Evolutionary conservation across 352 stramenopile genomes (phyloP).

Genomic region (Phytopythium delawarense): DNA sequence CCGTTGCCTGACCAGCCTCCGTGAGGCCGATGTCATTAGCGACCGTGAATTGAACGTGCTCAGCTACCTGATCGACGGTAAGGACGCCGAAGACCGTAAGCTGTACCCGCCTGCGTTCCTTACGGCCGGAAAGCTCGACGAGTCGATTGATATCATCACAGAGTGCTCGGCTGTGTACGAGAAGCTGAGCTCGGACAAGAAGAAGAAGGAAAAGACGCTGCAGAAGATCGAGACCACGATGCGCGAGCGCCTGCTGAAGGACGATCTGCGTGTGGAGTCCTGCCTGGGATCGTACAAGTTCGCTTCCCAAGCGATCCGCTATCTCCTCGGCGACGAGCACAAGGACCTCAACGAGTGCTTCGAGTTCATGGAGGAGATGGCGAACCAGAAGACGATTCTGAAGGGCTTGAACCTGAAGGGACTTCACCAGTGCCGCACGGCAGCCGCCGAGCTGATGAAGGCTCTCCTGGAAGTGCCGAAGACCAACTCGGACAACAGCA

Average conservation of each 20-base stretch:
- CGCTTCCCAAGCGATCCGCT: constrained; percentile 73
- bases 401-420: constrained; percentile 81
- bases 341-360: constrained; percentile 82
- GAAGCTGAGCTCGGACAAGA: constrained; percentile 82
- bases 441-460: constrained; percentile 81
- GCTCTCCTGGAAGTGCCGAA: constrained; percentile 80
- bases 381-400: constrained; percentile 62
- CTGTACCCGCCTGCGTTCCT: constrained; percentile 84
- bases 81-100: constrained; percentile 66
- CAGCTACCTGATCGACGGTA: constrained; percentile 85
- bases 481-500: constrained; percentile 65
- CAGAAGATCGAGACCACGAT: constrained; percentile 87
- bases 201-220: constrained; percentile 85
- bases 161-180: constrained; percentile 80
- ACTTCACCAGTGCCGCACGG: constrained; percentile 65
- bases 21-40: constrained; percentile 79
- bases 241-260: constrained; percentile 79
- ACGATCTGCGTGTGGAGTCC: constrained; percentile 79
- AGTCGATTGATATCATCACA: constrained; percentile 82
- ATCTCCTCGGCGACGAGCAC: constrained; percentile 81
- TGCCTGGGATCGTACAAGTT: constrained; percentile 87
- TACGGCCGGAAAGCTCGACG: constrained; percentile 82
- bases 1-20: constrained; percentile 64
- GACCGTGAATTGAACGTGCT: constrained; percentile 83
- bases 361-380: constrained; percentile 85